Evolutionary conservation across 306 rosid genomes (phyloP).

Genomic region (Sicyos baderoa): DNA sequence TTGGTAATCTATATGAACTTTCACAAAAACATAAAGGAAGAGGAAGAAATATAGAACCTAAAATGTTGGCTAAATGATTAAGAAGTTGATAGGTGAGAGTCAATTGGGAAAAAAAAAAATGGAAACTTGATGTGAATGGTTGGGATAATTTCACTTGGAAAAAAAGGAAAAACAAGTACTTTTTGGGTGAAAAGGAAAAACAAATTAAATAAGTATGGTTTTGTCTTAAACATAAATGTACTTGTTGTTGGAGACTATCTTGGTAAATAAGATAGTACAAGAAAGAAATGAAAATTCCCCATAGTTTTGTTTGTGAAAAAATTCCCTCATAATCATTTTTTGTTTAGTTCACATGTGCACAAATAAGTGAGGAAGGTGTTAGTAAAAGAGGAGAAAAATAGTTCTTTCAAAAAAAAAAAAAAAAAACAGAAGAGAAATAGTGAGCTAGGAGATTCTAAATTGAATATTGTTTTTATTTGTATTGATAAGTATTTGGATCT

Average conservation of each 20-base stretch:
- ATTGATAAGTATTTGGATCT: no score
- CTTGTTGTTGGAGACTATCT: background rate
- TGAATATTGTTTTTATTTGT: no score
- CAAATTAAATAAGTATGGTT: background rate
- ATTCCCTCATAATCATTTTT: background rate
- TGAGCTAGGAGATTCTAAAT: no score
- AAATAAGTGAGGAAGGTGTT: background rate
- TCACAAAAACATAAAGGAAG: background rate
- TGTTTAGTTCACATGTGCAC: background rate
- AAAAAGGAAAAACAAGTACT: background rate
- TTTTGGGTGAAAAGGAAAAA: background rate
- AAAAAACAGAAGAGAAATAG: background rate
- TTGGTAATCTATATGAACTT: background rate
- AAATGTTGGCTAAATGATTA: background rate
- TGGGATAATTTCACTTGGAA: constrained; percentile 2
- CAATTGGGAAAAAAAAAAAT: background rate
- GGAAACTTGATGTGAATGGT: constrained; percentile 8
- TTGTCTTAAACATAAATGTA: background rate
- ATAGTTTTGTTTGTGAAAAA: background rate
- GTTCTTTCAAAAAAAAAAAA: no score
- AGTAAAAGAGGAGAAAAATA: background rate
- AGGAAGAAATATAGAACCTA: background rate
- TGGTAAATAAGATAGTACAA: background rate
- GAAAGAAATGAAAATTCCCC: background rate
- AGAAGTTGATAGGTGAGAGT: background rate